A percentile compares a stretch with the other conserved stretches of the same genome.
Evolutionary conservation across 208 protist species (phyloP).

Genomic region (Herpetomonas samuelpessoai): DNA sequence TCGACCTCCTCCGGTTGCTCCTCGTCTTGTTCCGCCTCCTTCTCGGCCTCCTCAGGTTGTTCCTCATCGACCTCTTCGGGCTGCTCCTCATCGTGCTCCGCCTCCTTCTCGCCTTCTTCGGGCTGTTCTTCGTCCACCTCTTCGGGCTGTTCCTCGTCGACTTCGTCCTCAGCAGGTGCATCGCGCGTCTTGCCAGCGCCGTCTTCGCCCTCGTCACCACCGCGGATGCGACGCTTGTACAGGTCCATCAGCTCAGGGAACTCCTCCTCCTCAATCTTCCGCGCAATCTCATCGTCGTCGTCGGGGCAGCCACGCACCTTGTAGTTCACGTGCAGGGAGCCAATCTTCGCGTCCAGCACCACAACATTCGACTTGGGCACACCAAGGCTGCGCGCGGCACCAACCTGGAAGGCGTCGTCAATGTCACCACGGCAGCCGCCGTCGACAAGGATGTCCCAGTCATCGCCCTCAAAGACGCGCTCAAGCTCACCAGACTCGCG

Average conservation of each 20-base stretch:
- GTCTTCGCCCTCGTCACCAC: constrained; percentile 3
- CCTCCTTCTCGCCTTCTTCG: too few relatives aligned
- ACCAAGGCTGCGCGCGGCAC: constrained; percentile 14
- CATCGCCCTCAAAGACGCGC: constrained; percentile 47
- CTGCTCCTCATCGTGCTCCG: too few relatives aligned
- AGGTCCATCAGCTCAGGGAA: constrained; percentile 33
- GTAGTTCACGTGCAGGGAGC: constrained; percentile 18
- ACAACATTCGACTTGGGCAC: constrained; percentile 22
- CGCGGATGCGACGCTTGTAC: constrained; percentile 10
- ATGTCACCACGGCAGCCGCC: constrained; percentile 16
- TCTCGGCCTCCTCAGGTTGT: too few relatives aligned
- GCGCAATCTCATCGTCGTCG: constrained; percentile 17
- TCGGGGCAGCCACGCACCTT: constrained; percentile 5
- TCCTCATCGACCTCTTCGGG: too few relatives aligned
- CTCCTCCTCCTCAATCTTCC: constrained; percentile 11
- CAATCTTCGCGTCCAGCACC: constrained; percentile 8
- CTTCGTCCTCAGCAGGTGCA: too few relatives aligned
- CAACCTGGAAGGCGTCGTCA: constrained; percentile 30
- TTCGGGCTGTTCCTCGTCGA: too few relatives aligned
- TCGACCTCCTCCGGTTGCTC: too few relatives aligned
- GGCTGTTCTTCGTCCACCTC: too few relatives aligned
- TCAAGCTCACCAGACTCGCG: constrained; percentile 29
- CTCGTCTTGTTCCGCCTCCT: too few relatives aligned
- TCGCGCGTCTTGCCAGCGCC: constrained; percentile 2
- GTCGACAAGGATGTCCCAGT: constrained; percentile 48